phyloP scores from a whole-genome alignment of 345 rosid species.

The Hibiscus syriacus region DNA sequence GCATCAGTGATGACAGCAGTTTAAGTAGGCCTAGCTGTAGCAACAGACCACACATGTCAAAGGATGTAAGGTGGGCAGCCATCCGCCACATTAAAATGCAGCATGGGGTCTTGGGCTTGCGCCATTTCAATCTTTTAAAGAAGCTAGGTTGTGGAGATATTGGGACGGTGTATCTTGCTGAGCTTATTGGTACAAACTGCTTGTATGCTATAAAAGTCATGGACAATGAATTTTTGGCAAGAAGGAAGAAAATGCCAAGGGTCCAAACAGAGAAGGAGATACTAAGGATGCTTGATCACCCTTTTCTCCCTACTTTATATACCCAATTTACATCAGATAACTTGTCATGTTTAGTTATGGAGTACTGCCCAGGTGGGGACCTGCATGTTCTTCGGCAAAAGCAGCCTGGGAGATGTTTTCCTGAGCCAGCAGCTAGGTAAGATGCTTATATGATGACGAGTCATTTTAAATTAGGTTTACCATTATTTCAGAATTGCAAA shows the following conservation, averaged over 20 bases:
- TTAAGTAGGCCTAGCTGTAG: conserved; percentile 78
- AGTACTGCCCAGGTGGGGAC: conserved; percentile 97
- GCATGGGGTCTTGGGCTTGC: conserved; percentile 52
- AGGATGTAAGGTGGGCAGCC: conserved; percentile 86
- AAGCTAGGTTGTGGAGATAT: conserved; percentile 97
- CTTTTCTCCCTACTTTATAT: conserved; percentile 86
- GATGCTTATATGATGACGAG: background rate
- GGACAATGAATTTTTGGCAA: conserved; percentile 82
- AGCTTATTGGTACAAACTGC: conserved; percentile 61
- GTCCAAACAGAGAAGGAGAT: conserved; percentile 87
- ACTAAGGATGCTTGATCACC: conserved; percentile 82
- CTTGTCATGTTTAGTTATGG: conserved; percentile 87
- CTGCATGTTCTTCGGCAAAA: conserved; percentile 87
- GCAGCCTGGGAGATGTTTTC: conserved; percentile 69
- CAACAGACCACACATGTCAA: conserved; percentile 94
- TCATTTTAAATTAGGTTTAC: background rate
- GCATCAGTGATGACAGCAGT: conserved; percentile 80
- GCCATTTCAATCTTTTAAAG: conserved; percentile 72
- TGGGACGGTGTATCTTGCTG: conserved; percentile 90
- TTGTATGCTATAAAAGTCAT: conserved; percentile 87
- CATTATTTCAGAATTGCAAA: no score
- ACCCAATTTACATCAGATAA: conserved; percentile 82
- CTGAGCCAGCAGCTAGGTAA: conserved; percentile 86
- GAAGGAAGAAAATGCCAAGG: conserved; percentile 84
- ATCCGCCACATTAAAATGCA: conserved; percentile 48